Conservation (phyloP, 2,329 filamentous ascomycete species). For the Delphinella strobiligena region DNA sequence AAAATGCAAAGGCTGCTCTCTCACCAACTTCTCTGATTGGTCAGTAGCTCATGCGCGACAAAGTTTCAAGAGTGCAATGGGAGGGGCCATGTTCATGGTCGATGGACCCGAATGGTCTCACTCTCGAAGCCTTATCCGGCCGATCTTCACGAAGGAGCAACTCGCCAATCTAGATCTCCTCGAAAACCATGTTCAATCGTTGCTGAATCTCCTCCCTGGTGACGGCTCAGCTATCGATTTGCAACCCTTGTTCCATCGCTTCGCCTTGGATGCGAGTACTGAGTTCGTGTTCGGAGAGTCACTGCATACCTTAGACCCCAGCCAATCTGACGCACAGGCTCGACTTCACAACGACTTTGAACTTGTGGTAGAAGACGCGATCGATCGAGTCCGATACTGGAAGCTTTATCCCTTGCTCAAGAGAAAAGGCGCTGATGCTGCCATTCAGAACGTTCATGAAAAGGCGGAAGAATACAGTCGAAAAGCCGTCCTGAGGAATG, state of each 20-base stretch:
- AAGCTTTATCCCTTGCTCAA: conserved; percentile 7
- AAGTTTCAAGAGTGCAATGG: conserved; percentile 29
- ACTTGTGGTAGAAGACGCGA: conserved; percentile 7
- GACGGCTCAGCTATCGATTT: conserved; percentile 46
- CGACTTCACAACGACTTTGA: conserved; percentile 11
- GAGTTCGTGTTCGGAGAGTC: conserved; percentile 51
- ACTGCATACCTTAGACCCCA: conserved; percentile 11
- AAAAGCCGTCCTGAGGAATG: conserved; percentile 10
- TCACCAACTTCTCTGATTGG: conserved; percentile 37
- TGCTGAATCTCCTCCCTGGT: conserved; percentile 47
- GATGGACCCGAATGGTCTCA: conserved; percentile 29
- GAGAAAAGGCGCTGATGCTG: conserved; percentile 4
- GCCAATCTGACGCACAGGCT: conserved; percentile 7
- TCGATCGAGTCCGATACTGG: conserved; percentile 8
- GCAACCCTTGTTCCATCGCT: conserved; percentile 48
- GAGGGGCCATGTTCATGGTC: conserved; percentile 31
- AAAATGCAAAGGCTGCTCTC: conserved; percentile 36
- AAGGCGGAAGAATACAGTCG: conserved; percentile 10
- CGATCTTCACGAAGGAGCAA: conserved; percentile 41
- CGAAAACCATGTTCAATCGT: conserved; percentile 45
- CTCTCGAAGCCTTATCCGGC: conserved; percentile 36
- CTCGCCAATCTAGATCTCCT: conserved; percentile 45
- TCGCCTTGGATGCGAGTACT: conserved; percentile 54
- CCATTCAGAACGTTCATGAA: conserved; percentile 6
- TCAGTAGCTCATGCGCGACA: conserved; percentile 19